Conservation (phyloP, 371 early-diverging fungal genomes). For the Circinella umbellata region DNA sequence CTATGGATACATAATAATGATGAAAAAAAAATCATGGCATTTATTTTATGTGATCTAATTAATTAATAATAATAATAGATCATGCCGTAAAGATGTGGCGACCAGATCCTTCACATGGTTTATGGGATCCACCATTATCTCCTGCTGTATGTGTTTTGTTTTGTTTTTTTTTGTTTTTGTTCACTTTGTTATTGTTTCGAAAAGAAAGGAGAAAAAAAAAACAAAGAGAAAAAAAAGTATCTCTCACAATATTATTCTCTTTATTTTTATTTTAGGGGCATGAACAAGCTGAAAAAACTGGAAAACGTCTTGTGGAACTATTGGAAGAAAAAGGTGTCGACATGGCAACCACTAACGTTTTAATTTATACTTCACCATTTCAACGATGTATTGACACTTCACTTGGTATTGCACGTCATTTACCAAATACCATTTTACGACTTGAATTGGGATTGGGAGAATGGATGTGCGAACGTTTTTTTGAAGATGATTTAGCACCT, state of each 20-base stretch:
- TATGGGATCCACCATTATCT: constrained; percentile 51
- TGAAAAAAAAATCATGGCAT: neutral
- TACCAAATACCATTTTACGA: constrained; percentile 27
- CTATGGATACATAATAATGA: neutral
- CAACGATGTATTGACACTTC: constrained; percentile 54
- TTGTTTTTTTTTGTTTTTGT: no score
- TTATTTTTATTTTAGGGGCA: constrained; percentile 25
- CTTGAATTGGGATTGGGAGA: constrained; percentile 48
- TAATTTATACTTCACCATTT: constrained; percentile 52
- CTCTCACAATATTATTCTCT: neutral
- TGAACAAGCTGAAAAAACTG: constrained; percentile 38
- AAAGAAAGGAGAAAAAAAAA: neutral
- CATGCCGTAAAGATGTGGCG: constrained; percentile 43
- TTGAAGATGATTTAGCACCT: constrained; percentile 37
- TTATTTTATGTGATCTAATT: neutral
- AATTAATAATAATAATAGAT: constrained; percentile 24
- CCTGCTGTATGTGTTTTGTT: constrained; percentile 20
- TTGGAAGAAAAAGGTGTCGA: constrained; percentile 29
- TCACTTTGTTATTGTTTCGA: no score
- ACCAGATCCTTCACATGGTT: constrained; percentile 45
- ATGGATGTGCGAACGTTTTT: constrained; percentile 53
- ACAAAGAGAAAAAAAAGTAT: neutral
- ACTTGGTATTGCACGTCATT: constrained; percentile 36
- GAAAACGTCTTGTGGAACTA: constrained; percentile 25
- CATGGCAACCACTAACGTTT: constrained; percentile 20